Conservation (phyloP, 495 filamentous ascomycete genomes). For the Daldinia grandis region DNA sequence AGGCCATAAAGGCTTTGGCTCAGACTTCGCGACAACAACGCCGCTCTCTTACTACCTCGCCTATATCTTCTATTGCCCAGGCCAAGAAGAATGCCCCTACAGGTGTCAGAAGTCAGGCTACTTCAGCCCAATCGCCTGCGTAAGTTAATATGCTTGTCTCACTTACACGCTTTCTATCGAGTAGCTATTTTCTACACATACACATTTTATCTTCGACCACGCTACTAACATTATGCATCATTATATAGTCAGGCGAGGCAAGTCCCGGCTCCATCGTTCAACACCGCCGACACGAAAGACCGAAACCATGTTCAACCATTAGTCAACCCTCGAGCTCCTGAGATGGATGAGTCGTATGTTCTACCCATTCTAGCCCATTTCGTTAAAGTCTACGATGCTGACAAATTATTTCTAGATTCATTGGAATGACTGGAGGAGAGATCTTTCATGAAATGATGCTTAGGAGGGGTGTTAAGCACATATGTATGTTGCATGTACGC, state of each 20-base stretch:
- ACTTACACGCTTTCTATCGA: not conserved
- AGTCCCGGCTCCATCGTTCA: slow-evolving; percentile 76
- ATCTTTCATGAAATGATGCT: slow-evolving; percentile 99
- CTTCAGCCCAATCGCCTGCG: slow-evolving; percentile 46
- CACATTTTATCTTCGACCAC: not conserved
- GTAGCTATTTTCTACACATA: not conserved
- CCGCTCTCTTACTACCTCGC: slow-evolving; percentile 37
- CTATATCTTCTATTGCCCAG: slow-evolving; percentile 40
- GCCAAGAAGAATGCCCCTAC: slow-evolving; percentile 41
- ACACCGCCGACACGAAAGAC: slow-evolving; percentile 58
- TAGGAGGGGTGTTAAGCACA: slow-evolving; percentile 86
- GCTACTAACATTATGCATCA: slow-evolving; percentile 31
- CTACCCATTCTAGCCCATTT: slow-evolving; percentile 29
- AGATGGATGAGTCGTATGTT: slow-evolving; percentile 79
- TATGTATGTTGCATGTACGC: slow-evolving; percentile 69
- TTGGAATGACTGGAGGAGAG: slow-evolving; percentile 93
- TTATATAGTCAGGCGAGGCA: slow-evolving; percentile 51
- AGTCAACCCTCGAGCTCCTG: slow-evolving; percentile 64
- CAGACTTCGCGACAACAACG: slow-evolving; percentile 46
- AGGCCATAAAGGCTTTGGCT: slow-evolving; percentile 54
- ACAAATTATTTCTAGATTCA: slow-evolving; percentile 68
- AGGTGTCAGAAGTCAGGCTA: slow-evolving; percentile 50
- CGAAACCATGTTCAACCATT: slow-evolving; percentile 72
- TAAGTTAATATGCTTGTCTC: slow-evolving; percentile 36
- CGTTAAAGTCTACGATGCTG: slow-evolving; percentile 37